Conservation (phyloP, 352 stramenopile genomes). For the Plasmopara viticola region DNA sequence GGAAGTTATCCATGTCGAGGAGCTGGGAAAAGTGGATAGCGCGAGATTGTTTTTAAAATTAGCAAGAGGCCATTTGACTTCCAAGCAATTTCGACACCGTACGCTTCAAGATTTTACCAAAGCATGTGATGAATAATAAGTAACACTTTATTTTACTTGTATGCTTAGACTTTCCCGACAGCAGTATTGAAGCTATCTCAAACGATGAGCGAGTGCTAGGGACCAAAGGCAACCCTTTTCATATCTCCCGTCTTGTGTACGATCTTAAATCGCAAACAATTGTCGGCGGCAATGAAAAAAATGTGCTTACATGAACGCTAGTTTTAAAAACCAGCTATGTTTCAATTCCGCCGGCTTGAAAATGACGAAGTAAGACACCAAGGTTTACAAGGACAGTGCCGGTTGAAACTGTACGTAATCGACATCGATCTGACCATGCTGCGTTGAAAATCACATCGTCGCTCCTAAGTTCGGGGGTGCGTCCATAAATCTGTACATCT, state of each 20-base stretch:
- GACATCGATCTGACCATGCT: constrained; percentile 53
- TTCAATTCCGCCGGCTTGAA: constrained; percentile 25
- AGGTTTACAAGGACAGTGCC: constrained; percentile 45
- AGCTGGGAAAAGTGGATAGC: constrained; percentile 34
- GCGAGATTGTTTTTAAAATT: constrained; percentile 45
- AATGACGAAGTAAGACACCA: constrained; percentile 46
- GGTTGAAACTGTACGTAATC: constrained; percentile 55
- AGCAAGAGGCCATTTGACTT: constrained; percentile 31
- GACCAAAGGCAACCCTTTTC: constrained; percentile 30
- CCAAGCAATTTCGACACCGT: constrained; percentile 34
- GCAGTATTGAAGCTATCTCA: constrained; percentile 24
- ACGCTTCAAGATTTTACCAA: constrained; percentile 11
- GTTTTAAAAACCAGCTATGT: constrained; percentile 1
- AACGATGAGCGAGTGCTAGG: constrained; percentile 22
- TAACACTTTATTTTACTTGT: neutral
- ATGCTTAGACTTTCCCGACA: constrained; percentile 23
- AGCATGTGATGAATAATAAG: neutral
- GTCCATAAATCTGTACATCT: constrained; percentile 38
- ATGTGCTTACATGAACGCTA: neutral
- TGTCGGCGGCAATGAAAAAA: neutral
- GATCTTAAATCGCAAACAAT: constrained; percentile 16
- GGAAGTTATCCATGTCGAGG: constrained; percentile 27
- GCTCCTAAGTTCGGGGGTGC: constrained; percentile 44
- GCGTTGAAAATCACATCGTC: constrained; percentile 55
- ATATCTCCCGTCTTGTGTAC: constrained; percentile 27